Percentiles rank a stretch among this genome's conserved stretches.
phyloP scores from a whole-genome alignment of 345 rosid species.

The Psidium guajava region DNA sequence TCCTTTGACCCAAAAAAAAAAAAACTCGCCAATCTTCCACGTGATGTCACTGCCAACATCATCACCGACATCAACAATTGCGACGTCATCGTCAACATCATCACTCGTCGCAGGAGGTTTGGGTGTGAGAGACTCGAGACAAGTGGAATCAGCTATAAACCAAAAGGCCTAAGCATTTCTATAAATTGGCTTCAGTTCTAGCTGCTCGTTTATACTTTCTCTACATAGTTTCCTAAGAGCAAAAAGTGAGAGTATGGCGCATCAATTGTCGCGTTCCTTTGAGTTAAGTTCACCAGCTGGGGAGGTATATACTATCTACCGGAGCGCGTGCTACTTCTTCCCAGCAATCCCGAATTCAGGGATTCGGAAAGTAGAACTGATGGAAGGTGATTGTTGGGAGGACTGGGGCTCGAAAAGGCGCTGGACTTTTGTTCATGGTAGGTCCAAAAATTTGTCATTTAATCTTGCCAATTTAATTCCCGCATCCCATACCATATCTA shows the following conservation, averaged over 20 bases:
- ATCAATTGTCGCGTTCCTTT: too few species aligned
- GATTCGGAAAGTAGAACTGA: too few species aligned
- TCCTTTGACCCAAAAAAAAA: too few species aligned
- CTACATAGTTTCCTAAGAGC: background rate
- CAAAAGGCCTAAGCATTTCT: background rate
- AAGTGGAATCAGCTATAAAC: background rate
- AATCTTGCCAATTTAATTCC: background rate
- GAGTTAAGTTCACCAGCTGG: too few species aligned
- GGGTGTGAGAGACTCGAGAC: background rate
- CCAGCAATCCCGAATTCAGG: too few species aligned
- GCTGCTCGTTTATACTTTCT: background rate
- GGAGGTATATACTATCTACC: too few species aligned
- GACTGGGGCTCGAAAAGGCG: background rate
- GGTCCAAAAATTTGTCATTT: background rate
- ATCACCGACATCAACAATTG: too few species aligned
- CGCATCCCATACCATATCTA: background rate
- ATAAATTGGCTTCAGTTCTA: background rate
- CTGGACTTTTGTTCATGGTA: rapidly evolving
- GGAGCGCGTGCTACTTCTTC: too few species aligned
- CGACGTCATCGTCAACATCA: background rate
- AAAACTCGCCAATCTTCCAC: too few species aligned
- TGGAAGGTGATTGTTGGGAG: too few species aligned
- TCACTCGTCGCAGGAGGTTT: background rate
- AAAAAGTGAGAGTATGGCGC: background rate
- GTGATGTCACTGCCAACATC: background rate